A percentile compares a stretch with the other conserved stretches of the same genome.
Conservation (phyloP, 1,284 basidiomycete genomes). For the Wallemia hederae region DNA sequence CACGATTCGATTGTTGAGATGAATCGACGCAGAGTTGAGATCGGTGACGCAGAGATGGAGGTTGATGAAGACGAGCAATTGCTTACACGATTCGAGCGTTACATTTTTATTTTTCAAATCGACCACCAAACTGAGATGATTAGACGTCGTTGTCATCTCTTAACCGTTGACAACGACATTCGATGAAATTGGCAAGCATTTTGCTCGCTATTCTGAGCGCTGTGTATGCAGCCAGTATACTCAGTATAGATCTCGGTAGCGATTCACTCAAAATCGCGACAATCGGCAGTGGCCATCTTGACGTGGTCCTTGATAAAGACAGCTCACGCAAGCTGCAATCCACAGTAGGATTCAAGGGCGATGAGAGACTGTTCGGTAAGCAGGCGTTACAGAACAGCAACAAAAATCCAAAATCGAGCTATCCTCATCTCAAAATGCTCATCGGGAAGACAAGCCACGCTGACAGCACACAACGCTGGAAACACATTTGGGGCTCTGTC, state of each 20-base stretch:
- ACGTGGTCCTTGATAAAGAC: constrained; percentile 83
- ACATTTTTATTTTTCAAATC: not conserved
- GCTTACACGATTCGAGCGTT: not conserved
- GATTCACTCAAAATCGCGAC: constrained; percentile 89
- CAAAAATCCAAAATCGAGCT: constrained; percentile 65
- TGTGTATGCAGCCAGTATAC: constrained; percentile 20
- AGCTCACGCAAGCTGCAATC: constrained; percentile 86
- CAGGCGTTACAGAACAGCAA: constrained; percentile 53
- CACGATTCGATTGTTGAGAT: not conserved
- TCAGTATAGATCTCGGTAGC: constrained; percentile 84
- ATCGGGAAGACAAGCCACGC: constrained; percentile 23
- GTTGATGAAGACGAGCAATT: not conserved
- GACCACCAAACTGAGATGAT: not conserved
- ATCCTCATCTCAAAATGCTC: constrained; percentile 61
- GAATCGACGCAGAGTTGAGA: not conserved
- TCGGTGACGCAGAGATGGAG: not conserved
- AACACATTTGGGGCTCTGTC: not conserved
- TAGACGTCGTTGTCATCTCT: not conserved
- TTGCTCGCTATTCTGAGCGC: not conserved
- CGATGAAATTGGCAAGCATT: not conserved
- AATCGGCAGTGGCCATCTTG: constrained; percentile 85
- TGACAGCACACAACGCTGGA: constrained; percentile 3
- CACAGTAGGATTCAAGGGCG: constrained; percentile 57
- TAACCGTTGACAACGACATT: not conserved
- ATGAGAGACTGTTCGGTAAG: constrained; percentile 58